Conservation (phyloP, 1,284 basidiomycete species). For the Trichosporon coremiiforme region DNA sequence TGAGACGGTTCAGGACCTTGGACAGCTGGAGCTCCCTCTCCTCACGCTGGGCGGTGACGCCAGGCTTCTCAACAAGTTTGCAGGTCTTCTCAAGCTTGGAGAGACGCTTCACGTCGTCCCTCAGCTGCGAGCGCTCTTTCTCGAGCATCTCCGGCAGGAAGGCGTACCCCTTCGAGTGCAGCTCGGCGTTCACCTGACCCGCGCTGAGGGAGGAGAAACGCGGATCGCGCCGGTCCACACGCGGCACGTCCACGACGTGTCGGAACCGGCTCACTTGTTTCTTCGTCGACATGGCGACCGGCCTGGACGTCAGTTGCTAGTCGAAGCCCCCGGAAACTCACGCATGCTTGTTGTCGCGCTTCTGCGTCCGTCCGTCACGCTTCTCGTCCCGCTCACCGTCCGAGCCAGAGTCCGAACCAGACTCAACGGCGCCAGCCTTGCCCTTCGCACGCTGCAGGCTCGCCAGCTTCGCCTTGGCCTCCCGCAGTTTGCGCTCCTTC, state of each 20-base stretch:
- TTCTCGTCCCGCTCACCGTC: conserved; percentile 37
- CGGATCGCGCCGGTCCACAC: conserved; percentile 78
- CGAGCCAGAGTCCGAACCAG: conserved; percentile 32
- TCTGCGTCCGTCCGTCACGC: conserved; percentile 59
- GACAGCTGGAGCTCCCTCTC: conserved; percentile 77
- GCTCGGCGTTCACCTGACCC: conserved; percentile 69
- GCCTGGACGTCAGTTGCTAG: conserved; percentile 60
- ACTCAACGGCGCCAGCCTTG: conserved; percentile 36
- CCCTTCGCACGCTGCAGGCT: conserved; percentile 50
- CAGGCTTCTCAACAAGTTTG: conserved; percentile 65
- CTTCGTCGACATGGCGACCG: conserved; percentile 81
- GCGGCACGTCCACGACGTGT: conserved; percentile 71
- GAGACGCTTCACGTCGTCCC: conserved; percentile 68
- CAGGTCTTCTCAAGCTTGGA: conserved; percentile 68
- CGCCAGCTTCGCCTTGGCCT: conserved; percentile 46
- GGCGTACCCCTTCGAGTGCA: conserved; percentile 73
- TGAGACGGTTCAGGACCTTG: conserved; percentile 73
- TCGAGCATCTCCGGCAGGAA: conserved; percentile 74
- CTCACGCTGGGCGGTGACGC: conserved; percentile 70
- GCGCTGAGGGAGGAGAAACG: conserved; percentile 74
- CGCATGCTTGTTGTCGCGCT: conserved; percentile 85
- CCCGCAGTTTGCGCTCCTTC: conserved; percentile 36
- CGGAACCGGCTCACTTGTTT: conserved; percentile 77
- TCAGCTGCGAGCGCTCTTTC: conserved; percentile 69
- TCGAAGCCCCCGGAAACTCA: conserved; percentile 58